phyloP scores from a whole-genome alignment of 2,329 filamentous ascomycete genomes.

The Tympanopsis confertula region DNA sequence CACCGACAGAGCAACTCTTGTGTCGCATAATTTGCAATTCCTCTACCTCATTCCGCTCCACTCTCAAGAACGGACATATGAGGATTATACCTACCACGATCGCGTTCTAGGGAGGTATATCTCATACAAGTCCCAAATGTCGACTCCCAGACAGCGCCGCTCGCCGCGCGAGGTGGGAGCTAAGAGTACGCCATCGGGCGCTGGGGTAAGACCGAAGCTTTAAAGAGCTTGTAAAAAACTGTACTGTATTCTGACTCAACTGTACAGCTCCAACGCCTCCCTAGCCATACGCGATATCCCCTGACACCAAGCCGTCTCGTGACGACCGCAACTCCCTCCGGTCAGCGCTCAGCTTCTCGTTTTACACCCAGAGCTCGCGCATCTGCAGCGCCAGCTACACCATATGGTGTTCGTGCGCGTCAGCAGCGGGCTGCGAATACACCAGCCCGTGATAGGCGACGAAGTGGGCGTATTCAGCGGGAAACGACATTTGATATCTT shows the following conservation, averaged over 20 bases:
- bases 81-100: too few species aligned
- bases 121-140: too few species aligned
- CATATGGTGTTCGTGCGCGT: constrained; percentile 39
- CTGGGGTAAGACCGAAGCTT: background rate
- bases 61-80: too few species aligned
- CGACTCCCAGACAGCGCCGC: constrained; percentile 7
- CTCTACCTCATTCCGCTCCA: too few species aligned
- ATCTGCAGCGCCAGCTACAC: constrained; percentile 32
- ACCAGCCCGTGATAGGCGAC: constrained; percentile 31
- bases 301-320: constrained; percentile 1
- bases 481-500: constrained; percentile 43
- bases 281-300: constrained; percentile 14
- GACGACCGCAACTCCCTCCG: background rate
- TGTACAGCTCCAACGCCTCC: background rate
- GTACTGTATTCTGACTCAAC: background rate
- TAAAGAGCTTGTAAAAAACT: too few species aligned
- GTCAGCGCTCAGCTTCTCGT: background rate
- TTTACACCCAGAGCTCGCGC: background rate
- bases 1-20: too few species aligned
- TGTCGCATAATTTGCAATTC: too few species aligned
- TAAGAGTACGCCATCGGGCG: background rate
- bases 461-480: constrained; percentile 33
- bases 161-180: constrained; percentile 10
- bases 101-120: too few species aligned
- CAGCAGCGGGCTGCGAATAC: constrained; percentile 39